Evolutionary conservation across 2,329 filamentous ascomycete species (phyloP).

Genomic region (Botrytis byssoidea): DNA sequence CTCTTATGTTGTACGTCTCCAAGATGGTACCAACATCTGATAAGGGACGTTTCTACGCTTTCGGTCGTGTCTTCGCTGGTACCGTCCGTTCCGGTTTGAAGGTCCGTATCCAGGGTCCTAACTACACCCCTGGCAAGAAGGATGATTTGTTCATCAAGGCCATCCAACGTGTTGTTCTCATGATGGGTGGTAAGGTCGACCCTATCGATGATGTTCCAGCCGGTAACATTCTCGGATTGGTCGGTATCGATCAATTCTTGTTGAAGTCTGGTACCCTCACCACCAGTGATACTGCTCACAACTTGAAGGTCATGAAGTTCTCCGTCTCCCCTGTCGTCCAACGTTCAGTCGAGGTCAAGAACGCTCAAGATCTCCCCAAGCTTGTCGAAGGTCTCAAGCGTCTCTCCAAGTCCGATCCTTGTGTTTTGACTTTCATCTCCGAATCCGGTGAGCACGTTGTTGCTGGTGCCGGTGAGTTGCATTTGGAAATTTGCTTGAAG

Average conservation of each 20-base stretch:
- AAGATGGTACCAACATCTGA: constrained; percentile 99
- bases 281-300: constrained; percentile 96
- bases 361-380: constrained; percentile 99
- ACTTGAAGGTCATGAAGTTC: constrained; percentile 99
- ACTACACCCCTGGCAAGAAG: constrained; percentile 98
- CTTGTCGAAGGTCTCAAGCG: constrained; percentile 99
- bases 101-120: constrained; percentile 99
- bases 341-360: constrained; percentile 99
- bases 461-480: constrained; percentile 97
- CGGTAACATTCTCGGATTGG: constrained; percentile 99
- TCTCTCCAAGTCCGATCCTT: constrained; percentile 99
- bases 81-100: constrained; percentile 96
- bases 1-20: constrained; percentile 99
- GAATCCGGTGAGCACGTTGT: constrained; percentile 98
- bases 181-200: constrained; percentile 99
- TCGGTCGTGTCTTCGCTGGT: constrained; percentile 99
- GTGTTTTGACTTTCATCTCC: constrained; percentile 85
- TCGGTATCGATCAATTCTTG: constrained; percentile 99
- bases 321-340: constrained; percentile 98
- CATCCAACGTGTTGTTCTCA: constrained; percentile 98
- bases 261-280: constrained; percentile 99
- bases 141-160: constrained; percentile 99
- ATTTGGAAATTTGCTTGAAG: constrained; percentile 99
- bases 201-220: constrained; percentile 98
- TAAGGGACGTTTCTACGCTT: constrained; percentile 99